Percentiles rank a stretch among this genome's conserved stretches.
These are phyloP conservation scores for Mucor velutinosus DNA, from an alignment of 371 early-diverging fungal genomes.

Conservation along the genomic window DNA sequence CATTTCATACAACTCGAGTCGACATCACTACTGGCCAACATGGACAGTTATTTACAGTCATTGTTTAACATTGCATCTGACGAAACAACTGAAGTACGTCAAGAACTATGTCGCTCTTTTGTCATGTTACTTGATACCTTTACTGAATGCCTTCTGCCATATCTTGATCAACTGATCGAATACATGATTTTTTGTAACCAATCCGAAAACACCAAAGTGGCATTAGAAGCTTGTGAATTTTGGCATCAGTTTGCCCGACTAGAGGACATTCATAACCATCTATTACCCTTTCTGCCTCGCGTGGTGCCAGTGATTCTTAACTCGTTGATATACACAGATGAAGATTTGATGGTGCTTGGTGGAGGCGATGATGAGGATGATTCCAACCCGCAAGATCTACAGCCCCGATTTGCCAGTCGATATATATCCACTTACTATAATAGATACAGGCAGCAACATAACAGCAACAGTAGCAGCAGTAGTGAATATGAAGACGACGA, in stretches of 20 bases:
- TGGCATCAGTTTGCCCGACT: slow-evolving; percentile 92
- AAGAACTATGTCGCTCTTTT: slow-evolving; percentile 87
- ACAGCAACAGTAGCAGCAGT: slow-evolving; percentile 14
- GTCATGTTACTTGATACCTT: slow-evolving; percentile 82
- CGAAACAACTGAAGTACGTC: slow-evolving; percentile 71
- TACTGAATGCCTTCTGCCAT: slow-evolving; percentile 77
- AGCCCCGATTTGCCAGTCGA: slow-evolving; percentile 71
- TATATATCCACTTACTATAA: slow-evolving; percentile 7
- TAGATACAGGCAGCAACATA: slow-evolving; percentile 29
- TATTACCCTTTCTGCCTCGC: slow-evolving; percentile 74
- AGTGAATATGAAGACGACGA: slow-evolving; percentile 71
- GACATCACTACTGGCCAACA: slow-evolving; percentile 61
- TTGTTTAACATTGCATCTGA: slow-evolving; percentile 79
- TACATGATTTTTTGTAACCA: slow-evolving; percentile 92
- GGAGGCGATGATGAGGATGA: slow-evolving; percentile 73
- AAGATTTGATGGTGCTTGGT: slow-evolving; percentile 76
- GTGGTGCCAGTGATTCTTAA: slow-evolving; percentile 85
- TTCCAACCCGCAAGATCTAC: slow-evolving; percentile 78
- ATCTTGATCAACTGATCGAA: slow-evolving; percentile 76
- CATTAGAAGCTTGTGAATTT: slow-evolving; percentile 96
- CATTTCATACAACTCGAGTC: slow-evolving; percentile 75
- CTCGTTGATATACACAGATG: slow-evolving; percentile 90
- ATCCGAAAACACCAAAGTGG: slow-evolving; percentile 79
- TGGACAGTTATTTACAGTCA: slow-evolving; percentile 73
- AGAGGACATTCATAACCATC: slow-evolving; percentile 65